Base-by-base conservation (phyloP, 805 yeast genomes). In the Hanseniaspora lindneri region DNA sequence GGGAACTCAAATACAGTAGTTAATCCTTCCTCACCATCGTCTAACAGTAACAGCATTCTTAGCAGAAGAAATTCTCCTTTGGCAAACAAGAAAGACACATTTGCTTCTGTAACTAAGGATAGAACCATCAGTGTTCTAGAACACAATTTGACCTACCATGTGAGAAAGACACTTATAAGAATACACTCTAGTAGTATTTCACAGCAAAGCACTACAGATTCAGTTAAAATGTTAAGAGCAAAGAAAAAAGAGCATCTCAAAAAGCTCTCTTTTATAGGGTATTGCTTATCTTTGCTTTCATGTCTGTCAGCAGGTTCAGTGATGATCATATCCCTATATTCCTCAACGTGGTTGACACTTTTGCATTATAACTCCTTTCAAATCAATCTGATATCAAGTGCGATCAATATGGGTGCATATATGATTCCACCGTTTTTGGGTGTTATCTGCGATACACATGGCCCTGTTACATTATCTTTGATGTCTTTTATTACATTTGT, bases 261-360 rank as follows among this genome's bases (percentile, higher is more conserved):
- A 7, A 37, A 27, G 10, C 13, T 46, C 11, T 29, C 49, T 5
- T 19, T 46, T 2, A 21, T 69, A 19, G 78, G 89, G 14, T 82
- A 82, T 56, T 49, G 61, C 9, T 67, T 77, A 28, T 73, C 88
- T 1, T 61, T 83, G 35, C 32, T 72, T 14, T 72, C 84, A 46
- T 83, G 95, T 63, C 67, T 86, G 2, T 72, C 80, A 41, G 79
- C 86, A 21, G 96, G 95, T 0, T 83, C 94, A 3, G 82, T 89
- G 44, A 71, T 85, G 51, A 71, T 88, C 19, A 85, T 87, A 60
- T 80, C 96, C 8, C 66, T 89, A 35, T 88, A 80, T 63, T 75
- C 95, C 5, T 74, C 81, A 17, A 74, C 79, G 14, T 75, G 92
- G 60, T 78, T 77, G 51, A 59, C 65, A 11, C 60, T 66, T n/a